Conservation (phyloP, 2,329 filamentous ascomycete species). For the Aspergillus piperis region DNA sequence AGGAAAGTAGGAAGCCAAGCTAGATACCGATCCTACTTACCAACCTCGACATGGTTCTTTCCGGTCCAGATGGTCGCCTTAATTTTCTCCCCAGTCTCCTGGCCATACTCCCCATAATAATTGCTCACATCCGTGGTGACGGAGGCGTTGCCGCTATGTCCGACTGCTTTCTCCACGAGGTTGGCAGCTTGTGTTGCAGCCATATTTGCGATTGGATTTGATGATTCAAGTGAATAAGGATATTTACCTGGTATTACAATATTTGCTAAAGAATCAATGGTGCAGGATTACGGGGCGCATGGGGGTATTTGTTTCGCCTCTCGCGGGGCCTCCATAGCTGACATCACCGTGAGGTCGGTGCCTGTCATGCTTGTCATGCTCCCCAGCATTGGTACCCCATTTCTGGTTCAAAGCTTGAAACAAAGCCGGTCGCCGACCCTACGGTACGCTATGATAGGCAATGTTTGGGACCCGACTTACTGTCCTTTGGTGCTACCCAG, state of each 20-base stretch:
- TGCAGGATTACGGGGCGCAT: background rate
- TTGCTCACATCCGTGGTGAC: conserved; percentile 70
- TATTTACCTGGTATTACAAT: background rate
- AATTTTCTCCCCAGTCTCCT: conserved; percentile 64
- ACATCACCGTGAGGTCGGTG: conserved; percentile 24
- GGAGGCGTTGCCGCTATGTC: conserved; percentile 65
- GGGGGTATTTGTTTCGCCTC: background rate
- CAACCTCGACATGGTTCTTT: conserved; percentile 73
- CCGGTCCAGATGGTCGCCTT: conserved; percentile 80
- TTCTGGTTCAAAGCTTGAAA: background rate
- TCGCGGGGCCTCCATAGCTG: conserved; percentile 6
- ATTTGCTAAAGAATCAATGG: background rate
- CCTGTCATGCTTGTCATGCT: background rate
- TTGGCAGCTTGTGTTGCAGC: conserved; percentile 67
- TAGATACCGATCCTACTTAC: conserved; percentile 34
- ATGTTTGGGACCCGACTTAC: background rate
- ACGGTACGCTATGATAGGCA: background rate
- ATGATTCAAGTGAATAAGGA: too few species aligned
- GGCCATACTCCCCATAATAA: conserved; percentile 59
- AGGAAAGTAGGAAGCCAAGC: background rate
- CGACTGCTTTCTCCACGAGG: conserved; percentile 65
- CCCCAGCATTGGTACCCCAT: background rate
- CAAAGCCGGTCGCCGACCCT: background rate
- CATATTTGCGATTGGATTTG: conserved; percentile 41
- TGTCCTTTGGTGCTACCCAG: background rate